phyloP scores from a whole-genome alignment of 441 rosid genomes.

The Dalechampia spathulata region DNA sequence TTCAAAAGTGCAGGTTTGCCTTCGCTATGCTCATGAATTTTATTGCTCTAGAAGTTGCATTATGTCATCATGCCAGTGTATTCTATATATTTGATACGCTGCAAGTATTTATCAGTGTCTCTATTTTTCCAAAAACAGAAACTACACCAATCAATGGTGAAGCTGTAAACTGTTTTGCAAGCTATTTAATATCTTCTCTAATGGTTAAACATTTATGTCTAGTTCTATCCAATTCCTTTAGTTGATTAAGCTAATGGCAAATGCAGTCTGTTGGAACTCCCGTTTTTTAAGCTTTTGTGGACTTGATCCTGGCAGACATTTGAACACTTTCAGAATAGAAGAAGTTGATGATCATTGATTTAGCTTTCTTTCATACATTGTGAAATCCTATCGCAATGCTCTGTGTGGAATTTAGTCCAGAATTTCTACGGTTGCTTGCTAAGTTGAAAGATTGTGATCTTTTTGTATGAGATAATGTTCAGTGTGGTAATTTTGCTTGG shows the following conservation, averaged over 20 bases:
- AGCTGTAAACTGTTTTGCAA: background rate
- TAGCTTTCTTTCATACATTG: too few relatives aligned
- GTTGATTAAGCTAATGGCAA: too few relatives aligned
- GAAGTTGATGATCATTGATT: too few relatives aligned
- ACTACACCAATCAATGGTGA: background rate
- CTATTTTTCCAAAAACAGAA: background rate
- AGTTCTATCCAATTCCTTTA: background rate
- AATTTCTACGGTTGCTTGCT: too few relatives aligned
- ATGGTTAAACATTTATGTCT: background rate
- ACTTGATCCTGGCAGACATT: too few relatives aligned
- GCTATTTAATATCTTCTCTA: background rate
- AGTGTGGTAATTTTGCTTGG: background rate
- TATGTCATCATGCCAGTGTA: background rate
- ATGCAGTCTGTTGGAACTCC: background rate
- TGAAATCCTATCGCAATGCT: too few relatives aligned
- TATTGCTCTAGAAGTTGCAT: background rate
- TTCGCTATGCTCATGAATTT: background rate
- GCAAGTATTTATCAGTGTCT: background rate
- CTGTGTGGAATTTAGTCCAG: too few relatives aligned
- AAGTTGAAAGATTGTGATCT: background rate
- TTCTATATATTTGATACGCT: background rate
- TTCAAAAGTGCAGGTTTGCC: conserved; percentile 68
- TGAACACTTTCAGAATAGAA: background rate
- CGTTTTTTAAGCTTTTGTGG: background rate
- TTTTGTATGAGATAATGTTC: background rate